Base-by-base conservation (phyloP, 192 early-diverging fungal species). In the Umbelopsis vinacea region DNA sequence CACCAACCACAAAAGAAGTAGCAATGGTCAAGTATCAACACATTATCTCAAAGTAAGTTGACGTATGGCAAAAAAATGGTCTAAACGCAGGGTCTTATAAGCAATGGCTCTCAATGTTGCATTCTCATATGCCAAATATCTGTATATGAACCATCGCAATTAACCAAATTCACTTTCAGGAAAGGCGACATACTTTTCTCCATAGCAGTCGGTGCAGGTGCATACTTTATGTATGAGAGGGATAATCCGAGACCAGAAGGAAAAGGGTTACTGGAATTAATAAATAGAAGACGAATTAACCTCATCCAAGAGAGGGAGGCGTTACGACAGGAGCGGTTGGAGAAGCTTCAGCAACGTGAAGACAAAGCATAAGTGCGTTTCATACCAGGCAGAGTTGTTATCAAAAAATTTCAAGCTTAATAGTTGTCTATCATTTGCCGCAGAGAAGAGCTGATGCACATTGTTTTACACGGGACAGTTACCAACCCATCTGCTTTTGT, bases 161-260 rank as follows among this genome's bases (percentile, higher is more conserved):
- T 70, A 6, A 53, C 22, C 60, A 52, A 53, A 45, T 68, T n/a
- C 29, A 8, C 26, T 54, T 22, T 33, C 76, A 84, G 85, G 72
- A 70, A 76, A 43, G 87, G 87, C 15, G 87, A 88, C 66, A 70
- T 86, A 52, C 70, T 82, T 12, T 86, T 86, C 67, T 85, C 87
- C 1, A 12, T 88, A 14, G 75, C 78, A 37, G 82, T 86, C 17
- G 87, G 85, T 26, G 75, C 84, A 15, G 57, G 81, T 12, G 87
- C 83, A 15, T 88, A 88, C 66, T 83, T 85, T 77, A 53, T 86
- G 10, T 85, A 86, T 46, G 87, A 88, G 54, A 68, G 77, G 2
- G 85, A 86, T 26, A 81, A 88, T 69, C 82, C 85, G 6, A 46
- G 82, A 35, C 71, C 79, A 24, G 73, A 79, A 35, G 85, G 84